These are phyloP conservation scores for Vitrella brassicaformis DNA, from an alignment of 73 alveolate species.

Conservation along the genomic window DNA sequence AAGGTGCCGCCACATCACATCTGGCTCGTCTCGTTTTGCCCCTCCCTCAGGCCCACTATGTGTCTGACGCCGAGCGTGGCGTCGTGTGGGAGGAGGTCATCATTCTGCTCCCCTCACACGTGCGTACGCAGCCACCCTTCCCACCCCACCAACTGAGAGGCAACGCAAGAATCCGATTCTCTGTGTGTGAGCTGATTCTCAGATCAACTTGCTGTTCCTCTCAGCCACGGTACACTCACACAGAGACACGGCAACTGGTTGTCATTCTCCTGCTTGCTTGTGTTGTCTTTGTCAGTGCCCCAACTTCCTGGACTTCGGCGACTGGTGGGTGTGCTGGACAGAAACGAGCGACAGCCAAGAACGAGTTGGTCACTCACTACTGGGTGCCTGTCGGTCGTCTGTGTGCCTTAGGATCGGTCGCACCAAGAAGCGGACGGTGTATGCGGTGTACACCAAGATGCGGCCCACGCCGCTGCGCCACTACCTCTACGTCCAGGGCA, in stretches of 20 bases:
- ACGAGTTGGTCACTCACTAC: not conserved
- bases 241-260: no score
- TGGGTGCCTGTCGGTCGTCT: not conserved
- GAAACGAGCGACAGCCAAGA: no score
- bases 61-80: conserved; percentile 99
- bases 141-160: no score
- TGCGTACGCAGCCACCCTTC: no score
- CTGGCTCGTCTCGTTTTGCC: not conserved
- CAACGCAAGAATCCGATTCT: no score
- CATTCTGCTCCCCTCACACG: conserved; percentile 76
- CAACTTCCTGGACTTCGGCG: conserved; percentile 85
- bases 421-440: conserved; percentile 55
- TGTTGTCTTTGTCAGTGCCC: no score
- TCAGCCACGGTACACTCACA: conserved; percentile 97
- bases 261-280: no score
- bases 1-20: no score
- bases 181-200: no score
- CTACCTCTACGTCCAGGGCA: conserved; percentile 51
- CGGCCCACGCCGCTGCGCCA: conserved; percentile 94
- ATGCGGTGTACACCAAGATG: conserved; percentile 70
- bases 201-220: conserved; percentile 71
- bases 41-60: conserved; percentile 97
- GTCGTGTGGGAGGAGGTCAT: conserved; percentile 99
- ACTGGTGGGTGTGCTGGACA: conserved; percentile 95
- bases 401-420: not conserved